Evolutionary conservation across 352 stramenopile genomes (phyloP).

Genomic region (Globisporangium echinulatum): DNA sequence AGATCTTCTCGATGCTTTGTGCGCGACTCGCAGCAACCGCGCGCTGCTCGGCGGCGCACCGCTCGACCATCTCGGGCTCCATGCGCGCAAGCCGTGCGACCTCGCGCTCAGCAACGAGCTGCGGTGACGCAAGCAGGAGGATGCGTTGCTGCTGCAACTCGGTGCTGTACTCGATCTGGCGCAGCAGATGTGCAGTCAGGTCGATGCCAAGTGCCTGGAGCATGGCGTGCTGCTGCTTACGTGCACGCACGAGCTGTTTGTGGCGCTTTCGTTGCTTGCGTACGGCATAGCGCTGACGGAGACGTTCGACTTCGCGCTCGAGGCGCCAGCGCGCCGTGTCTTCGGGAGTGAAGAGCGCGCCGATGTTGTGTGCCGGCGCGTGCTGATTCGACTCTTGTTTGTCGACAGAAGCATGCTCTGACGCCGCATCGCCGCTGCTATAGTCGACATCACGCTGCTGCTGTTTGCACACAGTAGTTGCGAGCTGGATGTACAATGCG

Average conservation of each 20-base stretch:
- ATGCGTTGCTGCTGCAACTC: conserved; percentile 55
- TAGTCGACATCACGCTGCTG: background rate
- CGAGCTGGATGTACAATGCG: conserved; percentile 34
- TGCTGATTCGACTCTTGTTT: background rate
- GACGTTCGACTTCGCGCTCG: conserved; percentile 35
- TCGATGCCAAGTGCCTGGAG: conserved; percentile 38
- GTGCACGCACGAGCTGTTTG: conserved; percentile 28
- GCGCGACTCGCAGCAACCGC: conserved; percentile 12
- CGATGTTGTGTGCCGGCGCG: conserved; percentile 10
- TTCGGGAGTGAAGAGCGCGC: conserved; percentile 41
- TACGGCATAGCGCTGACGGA: conserved; percentile 27
- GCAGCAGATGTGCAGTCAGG: conserved; percentile 38
- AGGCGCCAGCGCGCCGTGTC: conserved; percentile 41
- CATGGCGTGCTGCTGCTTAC: conserved; percentile 38
- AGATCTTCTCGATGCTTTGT: conserved; percentile 47
- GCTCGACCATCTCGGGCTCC: conserved; percentile 53
- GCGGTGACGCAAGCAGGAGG: conserved; percentile 42
- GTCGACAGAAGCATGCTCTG: background rate
- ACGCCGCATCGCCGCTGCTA: background rate
- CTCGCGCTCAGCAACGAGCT: conserved; percentile 37
- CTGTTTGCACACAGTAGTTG: conserved; percentile 1
- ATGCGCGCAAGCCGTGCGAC: conserved; percentile 21
- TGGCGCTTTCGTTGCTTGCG: conserved; percentile 33
- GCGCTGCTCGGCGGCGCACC: conserved; percentile 24
- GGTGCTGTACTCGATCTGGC: conserved; percentile 38